Evolutionary conservation across 2,329 filamentous ascomycete genomes (phyloP).

Genomic region (Claviceps sp.): DNA sequence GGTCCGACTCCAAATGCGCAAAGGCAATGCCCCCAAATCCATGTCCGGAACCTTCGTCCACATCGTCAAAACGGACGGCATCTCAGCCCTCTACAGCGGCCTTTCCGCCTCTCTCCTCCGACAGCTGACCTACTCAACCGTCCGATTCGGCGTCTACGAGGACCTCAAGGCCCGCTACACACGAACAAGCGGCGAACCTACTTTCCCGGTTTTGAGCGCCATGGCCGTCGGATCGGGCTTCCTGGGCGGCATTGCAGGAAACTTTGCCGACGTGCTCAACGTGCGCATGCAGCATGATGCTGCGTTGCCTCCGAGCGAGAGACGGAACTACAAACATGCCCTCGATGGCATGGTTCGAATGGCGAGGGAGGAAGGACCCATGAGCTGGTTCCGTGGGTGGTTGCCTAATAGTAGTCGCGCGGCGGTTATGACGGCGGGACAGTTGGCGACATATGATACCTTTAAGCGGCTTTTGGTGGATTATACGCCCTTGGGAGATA

Average conservation of each 20-base stretch:
- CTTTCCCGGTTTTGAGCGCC: conserved; percentile 63
- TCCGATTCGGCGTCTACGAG: conserved; percentile 93
- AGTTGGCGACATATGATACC: conserved; percentile 73
- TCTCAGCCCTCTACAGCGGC: conserved; percentile 77
- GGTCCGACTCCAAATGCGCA: conserved; percentile 81
- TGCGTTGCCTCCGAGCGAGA: conserved; percentile 56
- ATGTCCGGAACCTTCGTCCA: conserved; percentile 81
- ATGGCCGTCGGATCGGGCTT: conserved; percentile 79
- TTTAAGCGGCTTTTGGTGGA: conserved; percentile 61
- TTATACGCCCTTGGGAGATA: conserved; percentile 54
- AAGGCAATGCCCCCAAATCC: conserved; percentile 58
- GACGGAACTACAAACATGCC: conserved; percentile 81
- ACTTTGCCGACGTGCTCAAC: conserved; percentile 91
- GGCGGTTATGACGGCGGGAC: conserved; percentile 76
- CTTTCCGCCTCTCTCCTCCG: conserved; percentile 86
- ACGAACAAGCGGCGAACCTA: conserved; percentile 44
- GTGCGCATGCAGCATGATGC: conserved; percentile 96
- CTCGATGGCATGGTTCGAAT: conserved; percentile 78
- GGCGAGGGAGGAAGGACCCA: conserved; percentile 68
- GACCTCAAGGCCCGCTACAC: conserved; percentile 58
- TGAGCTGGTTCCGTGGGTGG: conserved; percentile 70
- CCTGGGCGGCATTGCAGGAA: conserved; percentile 77
- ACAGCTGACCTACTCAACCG: conserved; percentile 91
- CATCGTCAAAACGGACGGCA: conserved; percentile 62
- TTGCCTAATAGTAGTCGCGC: conserved; percentile 72